A percentile compares a stretch with the other conserved stretches of the same genome.
phyloP scores from a whole-genome alignment of 2,329 filamentous ascomycete species.

The Fusarium tupiense region DNA sequence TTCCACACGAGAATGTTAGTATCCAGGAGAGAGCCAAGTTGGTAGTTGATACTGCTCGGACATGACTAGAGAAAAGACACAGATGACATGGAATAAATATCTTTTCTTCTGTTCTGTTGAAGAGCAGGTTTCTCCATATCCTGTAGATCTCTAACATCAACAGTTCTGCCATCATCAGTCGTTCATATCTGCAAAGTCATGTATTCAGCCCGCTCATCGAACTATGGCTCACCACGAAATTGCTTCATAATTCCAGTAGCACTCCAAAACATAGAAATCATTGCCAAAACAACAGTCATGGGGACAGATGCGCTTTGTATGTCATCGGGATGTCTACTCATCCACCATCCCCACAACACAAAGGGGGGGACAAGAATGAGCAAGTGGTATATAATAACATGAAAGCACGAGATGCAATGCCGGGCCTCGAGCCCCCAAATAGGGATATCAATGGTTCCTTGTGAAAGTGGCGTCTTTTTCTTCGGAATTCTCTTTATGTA shows the following conservation, averaged over 20 bases:
- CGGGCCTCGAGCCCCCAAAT: slow-evolving; percentile 10
- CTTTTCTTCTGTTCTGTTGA: not conserved
- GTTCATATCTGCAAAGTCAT: not conserved
- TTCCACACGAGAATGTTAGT: not conserved
- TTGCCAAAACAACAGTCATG: slow-evolving; percentile 9
- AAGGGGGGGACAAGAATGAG: slow-evolving; percentile 8
- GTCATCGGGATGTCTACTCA: not conserved
- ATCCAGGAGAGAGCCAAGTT: not conserved
- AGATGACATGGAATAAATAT: not conserved
- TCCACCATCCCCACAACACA: slow-evolving; percentile 1
- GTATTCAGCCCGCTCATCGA: not conserved
- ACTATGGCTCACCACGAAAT: slow-evolving; percentile 7
- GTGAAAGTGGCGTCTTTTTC: slow-evolving; percentile 2
- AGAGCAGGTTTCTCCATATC: not conserved
- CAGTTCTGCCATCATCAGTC: not conserved
- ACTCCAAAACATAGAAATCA: slow-evolving; percentile 19
- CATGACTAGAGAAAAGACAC: not conserved
- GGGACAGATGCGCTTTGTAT: slow-evolving; percentile 15
- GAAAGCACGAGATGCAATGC: slow-evolving; percentile 5
- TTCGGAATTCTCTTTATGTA: slow-evolving; percentile 14
- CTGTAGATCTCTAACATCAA: not conserved
- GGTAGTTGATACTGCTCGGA: not conserved
- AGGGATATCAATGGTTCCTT: not conserved
- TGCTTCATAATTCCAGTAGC: slow-evolving; percentile 19
- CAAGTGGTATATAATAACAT: slow-evolving; percentile 6